Conservation (phyloP, 148 eudicot species). For the Vaccinium corymbosum region DNA sequence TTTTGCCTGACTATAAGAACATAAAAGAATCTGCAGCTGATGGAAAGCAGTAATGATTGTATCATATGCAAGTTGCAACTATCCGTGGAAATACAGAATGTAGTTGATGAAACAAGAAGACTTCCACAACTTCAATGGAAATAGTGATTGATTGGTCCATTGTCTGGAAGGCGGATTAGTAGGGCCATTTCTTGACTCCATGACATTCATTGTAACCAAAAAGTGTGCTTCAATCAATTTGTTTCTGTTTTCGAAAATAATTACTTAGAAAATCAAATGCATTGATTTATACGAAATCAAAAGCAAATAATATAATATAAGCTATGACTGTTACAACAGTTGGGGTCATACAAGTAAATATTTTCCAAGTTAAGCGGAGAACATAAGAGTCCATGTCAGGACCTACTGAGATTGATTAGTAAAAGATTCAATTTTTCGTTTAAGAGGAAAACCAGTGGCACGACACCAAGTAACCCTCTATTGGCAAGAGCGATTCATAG, state of each 20-base stretch:
- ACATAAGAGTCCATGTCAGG: neutral
- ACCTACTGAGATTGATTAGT: neutral
- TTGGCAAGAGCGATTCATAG: no score
- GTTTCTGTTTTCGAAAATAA: neutral
- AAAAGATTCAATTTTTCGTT: neutral
- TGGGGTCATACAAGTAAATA: neutral
- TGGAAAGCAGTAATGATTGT: neutral
- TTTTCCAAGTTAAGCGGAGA: neutral
- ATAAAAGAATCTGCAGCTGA: neutral
- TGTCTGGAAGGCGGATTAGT: neutral
- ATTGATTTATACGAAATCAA: neutral
- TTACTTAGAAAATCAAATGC: neutral
- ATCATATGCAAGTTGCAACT: neutral
- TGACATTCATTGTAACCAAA: neutral
- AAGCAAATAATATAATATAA: neutral
- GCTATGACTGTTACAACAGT: neutral
- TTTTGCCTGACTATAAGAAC: neutral
- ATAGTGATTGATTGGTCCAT: neutral
- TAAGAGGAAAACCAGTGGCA: neutral
- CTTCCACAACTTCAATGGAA: neutral
- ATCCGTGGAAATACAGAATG: no score
- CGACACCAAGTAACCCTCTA: neutral
- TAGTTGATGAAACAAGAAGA: neutral
- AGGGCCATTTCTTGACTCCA: neutral
- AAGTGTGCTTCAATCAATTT: neutral